Evolutionary conservation across 2,329 filamentous ascomycete species (phyloP), one percentile per base, ranked within the genome.

Genomic region (Fusarium avenaceum): DNA sequence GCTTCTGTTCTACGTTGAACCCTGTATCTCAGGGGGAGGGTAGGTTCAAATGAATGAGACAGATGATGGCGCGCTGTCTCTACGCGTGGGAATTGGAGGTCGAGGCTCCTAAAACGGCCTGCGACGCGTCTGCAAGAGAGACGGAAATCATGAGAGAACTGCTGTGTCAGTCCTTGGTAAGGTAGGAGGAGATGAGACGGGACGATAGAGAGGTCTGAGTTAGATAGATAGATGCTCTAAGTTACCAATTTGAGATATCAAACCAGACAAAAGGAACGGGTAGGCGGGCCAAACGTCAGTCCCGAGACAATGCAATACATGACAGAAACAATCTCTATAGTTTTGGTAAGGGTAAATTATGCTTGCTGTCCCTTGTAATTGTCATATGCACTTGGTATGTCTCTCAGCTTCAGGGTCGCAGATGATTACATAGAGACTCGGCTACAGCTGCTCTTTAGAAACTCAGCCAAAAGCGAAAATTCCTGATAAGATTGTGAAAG

Each of bases 11-110:
- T 35, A 66, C 61, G 57, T 46, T 51, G n/a, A 57, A 69, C 67
- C 67, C 28, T 63, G 63, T 43, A 58, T 50, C 35, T 44, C 69
- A 71, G 54, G 65, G 62, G 54, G 35, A n/a, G 65, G 62, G 54
- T 4, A 9, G 19, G 33, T 46, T 42, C 30, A 35, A 42, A 65
- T 57, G 69, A 69, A 49, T 39, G 51, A 56, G 57, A n/a, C 19
- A 30, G 38, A 43, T 32, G 28, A 28, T 39, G 48, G 55, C 54
- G 39, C 53, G 20, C 30, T 47, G 43, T 46, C 33, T 51, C 28
- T 30, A 30, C 28, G 28, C 28, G 11, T 26, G 26, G 11, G 28
- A 30, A 49, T 63, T 50, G 14, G 24, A 32, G 51, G 51, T 22
- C 51, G 39, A 63, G 60, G 49, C 50, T 56, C 44, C 10, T 13